Evolutionary conservation across 1,139 yeast species (phyloP).

Genomic region (Spathaspora sp.): DNA sequence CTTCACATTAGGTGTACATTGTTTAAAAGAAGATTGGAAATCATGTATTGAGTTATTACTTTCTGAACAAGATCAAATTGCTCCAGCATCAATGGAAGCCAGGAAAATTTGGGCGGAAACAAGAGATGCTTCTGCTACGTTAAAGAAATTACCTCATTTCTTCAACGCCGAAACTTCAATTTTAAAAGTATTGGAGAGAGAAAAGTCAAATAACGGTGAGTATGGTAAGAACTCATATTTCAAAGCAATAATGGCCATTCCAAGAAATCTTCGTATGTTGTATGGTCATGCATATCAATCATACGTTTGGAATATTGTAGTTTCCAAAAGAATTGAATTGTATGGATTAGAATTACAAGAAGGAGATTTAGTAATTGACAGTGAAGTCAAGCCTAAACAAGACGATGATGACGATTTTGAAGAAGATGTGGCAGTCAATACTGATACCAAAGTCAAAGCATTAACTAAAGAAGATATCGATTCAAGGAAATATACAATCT

Average conservation of each 20-base stretch:
- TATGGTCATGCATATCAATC: slow-evolving; percentile 98
- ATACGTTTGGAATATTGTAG: slow-evolving; percentile 88
- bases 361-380: slow-evolving; percentile 77
- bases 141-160: slow-evolving; percentile 77
- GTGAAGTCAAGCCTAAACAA: slow-evolving; percentile 22
- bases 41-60: slow-evolving; percentile 75
- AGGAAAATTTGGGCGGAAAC: slow-evolving; percentile 81
- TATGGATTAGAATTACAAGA: slow-evolving; percentile 69
- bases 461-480: slow-evolving; percentile 74
- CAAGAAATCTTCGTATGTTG: slow-evolving; percentile 89
- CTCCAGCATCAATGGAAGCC: slow-evolving; percentile 81
- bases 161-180: slow-evolving; percentile 84
- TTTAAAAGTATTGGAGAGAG: slow-evolving; percentile 54
- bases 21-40: slow-evolving; percentile 75
- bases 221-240: slow-evolving; percentile 57
- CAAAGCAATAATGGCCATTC: slow-evolving; percentile 85
- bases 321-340: slow-evolving; percentile 70
- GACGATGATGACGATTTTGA: slow-evolving; percentile 49
- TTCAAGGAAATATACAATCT: slow-evolving; percentile 59
- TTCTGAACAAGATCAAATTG: slow-evolving; percentile 79
- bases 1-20: slow-evolving; percentile 74
- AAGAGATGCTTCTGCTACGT: slow-evolving; percentile 60
- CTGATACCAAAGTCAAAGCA: slow-evolving; percentile 61
- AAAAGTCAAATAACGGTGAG: slow-evolving; percentile 39
- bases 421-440: slow-evolving; percentile 62